Percentiles rank a stretch among this genome's conserved stretches.
Conservation (phyloP, 208 protist genomes). For the Spongospora subterranea region DNA sequence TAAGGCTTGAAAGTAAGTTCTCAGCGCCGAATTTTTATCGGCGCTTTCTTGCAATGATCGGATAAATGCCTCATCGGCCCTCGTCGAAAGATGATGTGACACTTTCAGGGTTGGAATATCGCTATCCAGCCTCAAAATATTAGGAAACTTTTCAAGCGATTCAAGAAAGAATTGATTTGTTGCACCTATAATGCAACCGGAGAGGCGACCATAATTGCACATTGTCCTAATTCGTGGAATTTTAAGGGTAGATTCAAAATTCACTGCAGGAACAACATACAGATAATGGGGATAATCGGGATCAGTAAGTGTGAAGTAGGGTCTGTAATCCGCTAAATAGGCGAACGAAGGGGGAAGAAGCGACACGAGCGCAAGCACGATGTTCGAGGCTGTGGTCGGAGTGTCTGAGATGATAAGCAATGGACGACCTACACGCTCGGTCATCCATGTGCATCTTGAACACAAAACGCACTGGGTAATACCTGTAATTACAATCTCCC, state of each 20-base stretch:
- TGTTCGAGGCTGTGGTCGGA: neutral
- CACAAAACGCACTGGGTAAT: neutral
- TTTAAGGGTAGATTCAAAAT: neutral
- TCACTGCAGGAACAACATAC: neutral
- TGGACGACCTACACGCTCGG: neutral
- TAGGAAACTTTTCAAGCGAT: conserved; percentile 1
- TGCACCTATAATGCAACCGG: neutral
- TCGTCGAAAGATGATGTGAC: neutral
- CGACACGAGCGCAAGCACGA: neutral
- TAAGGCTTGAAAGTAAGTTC: neutral
- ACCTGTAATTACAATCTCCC: neutral
- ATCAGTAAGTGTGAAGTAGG: neutral
- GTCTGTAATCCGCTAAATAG: conserved; percentile 24
- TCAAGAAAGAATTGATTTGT: conserved; percentile 12
- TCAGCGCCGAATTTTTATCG: neutral
- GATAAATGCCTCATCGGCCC: neutral
- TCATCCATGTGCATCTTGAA: neutral
- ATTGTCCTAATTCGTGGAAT: no score
- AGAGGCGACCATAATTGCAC: neutral
- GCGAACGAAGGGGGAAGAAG: neutral
- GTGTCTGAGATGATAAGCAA: neutral
- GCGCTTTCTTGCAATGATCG: neutral
- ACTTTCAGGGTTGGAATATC: neutral
- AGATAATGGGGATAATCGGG: neutral
- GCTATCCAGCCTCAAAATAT: neutral